Percentiles rank a stretch among this genome's conserved stretches.
Evolutionary conservation across 208 protist genomes (phyloP).

Genomic region (Leishmania mexicana): DNA sequence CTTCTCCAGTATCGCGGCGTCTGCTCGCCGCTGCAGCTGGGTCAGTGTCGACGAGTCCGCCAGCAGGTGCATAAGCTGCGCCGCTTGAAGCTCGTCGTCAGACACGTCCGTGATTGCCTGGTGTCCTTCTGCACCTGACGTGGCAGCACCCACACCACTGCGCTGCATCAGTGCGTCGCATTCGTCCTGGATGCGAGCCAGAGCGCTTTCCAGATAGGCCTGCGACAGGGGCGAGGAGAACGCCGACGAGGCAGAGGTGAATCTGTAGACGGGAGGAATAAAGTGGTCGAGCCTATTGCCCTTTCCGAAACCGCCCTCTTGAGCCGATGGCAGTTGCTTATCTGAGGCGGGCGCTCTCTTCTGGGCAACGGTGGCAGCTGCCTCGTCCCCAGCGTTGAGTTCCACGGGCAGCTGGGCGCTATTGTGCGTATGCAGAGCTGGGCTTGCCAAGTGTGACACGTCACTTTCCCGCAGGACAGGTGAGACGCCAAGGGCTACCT

Average conservation of each 20-base stretch:
- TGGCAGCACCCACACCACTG: neutral
- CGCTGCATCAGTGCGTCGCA: neutral
- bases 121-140: neutral
- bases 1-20: conserved; percentile 12
- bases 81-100: neutral
- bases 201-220: neutral
- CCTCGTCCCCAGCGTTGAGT: neutral
- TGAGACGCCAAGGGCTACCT: conserved; percentile 29
- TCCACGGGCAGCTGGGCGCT: neutral
- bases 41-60: neutral
- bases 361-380: neutral
- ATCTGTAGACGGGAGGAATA: neutral
- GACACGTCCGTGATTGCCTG: conserved; percentile 2
- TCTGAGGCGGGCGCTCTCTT: neutral
- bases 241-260: conserved; percentile 1
- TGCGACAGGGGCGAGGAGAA: neutral
- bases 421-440: neutral
- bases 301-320: neutral
- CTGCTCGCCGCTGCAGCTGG: conserved; percentile 23
- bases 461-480: conserved; percentile 18
- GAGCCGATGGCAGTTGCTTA: neutral
- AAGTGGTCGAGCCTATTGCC: neutral
- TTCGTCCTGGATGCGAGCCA: conserved; percentile 9
- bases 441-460: neutral
- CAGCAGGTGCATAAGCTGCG: conserved; percentile 10